These are phyloP conservation scores for Pythium rhizo-oryzae DNA, from an alignment of 352 stramenopile genomes.

Conservation along the genomic window DNA sequence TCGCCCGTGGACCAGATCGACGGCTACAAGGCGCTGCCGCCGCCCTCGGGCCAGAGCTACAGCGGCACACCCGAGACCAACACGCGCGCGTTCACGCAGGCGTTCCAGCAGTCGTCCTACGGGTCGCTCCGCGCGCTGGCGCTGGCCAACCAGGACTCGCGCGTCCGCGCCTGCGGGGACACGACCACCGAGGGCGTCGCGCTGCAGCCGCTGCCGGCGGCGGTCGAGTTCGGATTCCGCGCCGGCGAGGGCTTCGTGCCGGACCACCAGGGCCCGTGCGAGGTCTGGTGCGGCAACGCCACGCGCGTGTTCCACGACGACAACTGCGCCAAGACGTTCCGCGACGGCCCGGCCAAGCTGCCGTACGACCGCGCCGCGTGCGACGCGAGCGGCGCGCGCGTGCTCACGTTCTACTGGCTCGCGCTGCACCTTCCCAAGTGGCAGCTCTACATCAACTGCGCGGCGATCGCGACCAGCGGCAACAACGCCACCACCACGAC, in stretches of 20 bases:
- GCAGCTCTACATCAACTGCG: constrained; percentile 53
- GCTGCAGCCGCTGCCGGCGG: constrained; percentile 7
- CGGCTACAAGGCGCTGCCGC: constrained; percentile 18
- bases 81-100: constrained; percentile 22
- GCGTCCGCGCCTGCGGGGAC: constrained; percentile 10
- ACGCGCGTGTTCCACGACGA: constrained; percentile 41
- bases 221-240: constrained; percentile 17
- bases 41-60: constrained; percentile 15
- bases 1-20: constrained; percentile 21
- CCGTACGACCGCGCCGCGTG: constrained; percentile 40
- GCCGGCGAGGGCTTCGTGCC: constrained; percentile 19
- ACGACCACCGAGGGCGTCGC: constrained; percentile 7
- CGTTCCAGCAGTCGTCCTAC: constrained; percentile 22
- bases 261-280: constrained; percentile 42
- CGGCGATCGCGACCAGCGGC: constrained; percentile 23
- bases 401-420: constrained; percentile 49
- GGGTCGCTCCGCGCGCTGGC: constrained; percentile 17
- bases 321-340: constrained; percentile 36
- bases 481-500: not conserved
- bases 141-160: constrained; percentile 5
- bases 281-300: constrained; percentile 46
- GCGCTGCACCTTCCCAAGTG: constrained; percentile 40
- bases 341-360: constrained; percentile 28
- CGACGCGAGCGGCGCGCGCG: constrained; percentile 22
- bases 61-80: constrained; percentile 20